Evolutionary conservation across 257 asterid genomes (phyloP), one percentile per base, ranked within the genome.

Genomic region (Plectranthus barbatus): DNA sequence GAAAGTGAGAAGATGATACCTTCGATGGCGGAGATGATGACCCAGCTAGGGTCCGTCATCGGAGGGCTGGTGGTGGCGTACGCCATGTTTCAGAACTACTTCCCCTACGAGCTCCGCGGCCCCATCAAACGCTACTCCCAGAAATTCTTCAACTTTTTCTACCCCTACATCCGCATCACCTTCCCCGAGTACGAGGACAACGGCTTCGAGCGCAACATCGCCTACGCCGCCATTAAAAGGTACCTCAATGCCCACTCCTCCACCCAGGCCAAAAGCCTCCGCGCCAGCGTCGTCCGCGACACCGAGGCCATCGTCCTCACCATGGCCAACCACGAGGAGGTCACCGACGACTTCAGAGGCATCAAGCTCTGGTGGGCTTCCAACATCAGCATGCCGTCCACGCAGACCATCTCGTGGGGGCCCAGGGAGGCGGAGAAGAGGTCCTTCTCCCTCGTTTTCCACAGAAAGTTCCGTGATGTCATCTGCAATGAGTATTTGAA

Each of bases 271-370:
- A 79, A 71, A 49, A 72, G 78, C 3, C 79, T 83, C 51, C 57
- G 68, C 14, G 90, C 87, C 55, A 70, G 44, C 15, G 72, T 73
- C 1, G 37, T 70, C 14, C 74, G 71, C 9, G 85, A 83, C 64
- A 68, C 68, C 13, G 80, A 81, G 7, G 34, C 81, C 33, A 40
- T 83, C 48, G 83, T 86, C 3, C 81, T 83, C 7, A 64, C 72
- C 51, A 86, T 86, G 86, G 83, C 76, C n/a, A 79, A 81, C 6
- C 60, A 72, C 36, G 84, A 86, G 58, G 90, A 83, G 71, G 84
- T 81, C 64, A 64, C 74, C 14, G 94, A 86, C 29, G 76, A 68
- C 18, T 86, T 19, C 55, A 0, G 17, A 10, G 88, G 83, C 6
- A 39, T 79, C 37, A 75, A 77, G 46, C 72, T 83, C 4, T 71